Evolutionary conservation across 352 stramenopile genomes (phyloP), one percentile per base, ranked within the genome.

Genomic region (Phytopythium mirpurense): DNA sequence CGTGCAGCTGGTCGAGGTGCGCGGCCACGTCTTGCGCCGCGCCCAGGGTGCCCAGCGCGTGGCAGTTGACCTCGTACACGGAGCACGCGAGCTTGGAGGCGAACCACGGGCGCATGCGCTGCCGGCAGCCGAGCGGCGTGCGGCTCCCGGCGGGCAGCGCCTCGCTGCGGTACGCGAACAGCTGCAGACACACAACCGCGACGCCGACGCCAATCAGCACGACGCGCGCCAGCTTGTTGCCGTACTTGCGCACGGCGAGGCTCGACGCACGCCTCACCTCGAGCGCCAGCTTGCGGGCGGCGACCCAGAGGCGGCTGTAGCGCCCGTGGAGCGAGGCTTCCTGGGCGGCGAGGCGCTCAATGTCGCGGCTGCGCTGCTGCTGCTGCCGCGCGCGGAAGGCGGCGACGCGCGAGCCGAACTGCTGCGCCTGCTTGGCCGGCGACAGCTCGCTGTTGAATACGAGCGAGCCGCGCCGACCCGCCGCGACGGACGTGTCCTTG

Each of bases 61-160:
- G 29, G 21, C 71, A 81, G 50, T 75, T 65, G 32, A 81, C 52
- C 27, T 70, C 44, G 10, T 75, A 51, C 0, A 65, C 24, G 54
- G 64, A 68, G 24, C 71, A 78, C 43, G 43, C 43, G 18, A 50
- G 43, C 43, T 50, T 50, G 27, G 43, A 24, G 27, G 43, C 43
- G 26, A 50, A 50, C 43, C 43, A 50, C 43, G 43, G 43, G 14
- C 43, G 43, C 43, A 50, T 50, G 43, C 24, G 43, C 7, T 50
- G 43, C 3, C 24, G n/a, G 43, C 43, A 50, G 24, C 43, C 43
- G 27, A 47, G 43, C 27, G 23, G 43, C 24, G 43, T 50, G 18
- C 12, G 14, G 8, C 12, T 50, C 24, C 26, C 0, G 12, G 29
- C 14, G 21, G 31, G 41, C 41, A 37, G 6, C 14, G 3, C 12